These are phyloP conservation scores for Guadua angustifolia DNA, from an alignment of 176 grass and related monocot genomes.

Conservation along the genomic window DNA sequence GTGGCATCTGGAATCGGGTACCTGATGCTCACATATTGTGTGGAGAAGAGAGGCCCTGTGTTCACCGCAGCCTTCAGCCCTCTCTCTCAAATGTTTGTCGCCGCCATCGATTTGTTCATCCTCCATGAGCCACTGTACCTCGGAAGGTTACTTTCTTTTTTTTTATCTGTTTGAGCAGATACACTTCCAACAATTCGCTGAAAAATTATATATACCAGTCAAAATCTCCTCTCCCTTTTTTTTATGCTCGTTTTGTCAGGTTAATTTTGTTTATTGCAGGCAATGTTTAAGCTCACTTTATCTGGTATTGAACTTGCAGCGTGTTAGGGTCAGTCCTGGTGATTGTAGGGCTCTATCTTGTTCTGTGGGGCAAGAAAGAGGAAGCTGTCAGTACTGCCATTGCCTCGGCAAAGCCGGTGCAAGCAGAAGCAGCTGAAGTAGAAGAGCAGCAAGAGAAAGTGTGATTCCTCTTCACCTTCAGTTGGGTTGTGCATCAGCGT, in stretches of 20 bases:
- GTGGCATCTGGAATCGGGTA: constrained; percentile 79
- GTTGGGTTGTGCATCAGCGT: background rate
- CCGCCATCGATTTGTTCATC: constrained; percentile 63
- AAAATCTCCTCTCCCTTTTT: background rate
- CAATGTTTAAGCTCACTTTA: background rate
- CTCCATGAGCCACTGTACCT: constrained; percentile 78
- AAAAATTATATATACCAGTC: background rate
- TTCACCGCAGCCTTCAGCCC: constrained; percentile 94
- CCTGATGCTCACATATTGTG: constrained; percentile 79
- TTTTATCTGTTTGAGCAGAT: background rate
- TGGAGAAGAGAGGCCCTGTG: constrained; percentile 81
- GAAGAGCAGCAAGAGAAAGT: constrained; percentile 40
- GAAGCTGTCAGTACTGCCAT: constrained; percentile 35
- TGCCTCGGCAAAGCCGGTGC: constrained; percentile 21
- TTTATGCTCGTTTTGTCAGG: background rate
- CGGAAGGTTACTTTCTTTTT: constrained; percentile 49
- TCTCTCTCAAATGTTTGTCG: constrained; percentile 81
- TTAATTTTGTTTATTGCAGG: background rate
- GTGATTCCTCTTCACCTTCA: constrained; percentile 14
- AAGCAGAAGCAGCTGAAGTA: background rate
- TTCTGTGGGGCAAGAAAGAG: constrained; percentile 85
- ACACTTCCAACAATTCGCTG: background rate
- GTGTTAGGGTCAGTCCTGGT: constrained; percentile 73
- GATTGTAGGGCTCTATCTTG: constrained; percentile 74
- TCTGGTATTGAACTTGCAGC: constrained; percentile 43